These are phyloP conservation scores for Pseudogymnoascus sp. DNA, from an alignment of 2,329 filamentous ascomycete genomes.

Conservation along the genomic window DNA sequence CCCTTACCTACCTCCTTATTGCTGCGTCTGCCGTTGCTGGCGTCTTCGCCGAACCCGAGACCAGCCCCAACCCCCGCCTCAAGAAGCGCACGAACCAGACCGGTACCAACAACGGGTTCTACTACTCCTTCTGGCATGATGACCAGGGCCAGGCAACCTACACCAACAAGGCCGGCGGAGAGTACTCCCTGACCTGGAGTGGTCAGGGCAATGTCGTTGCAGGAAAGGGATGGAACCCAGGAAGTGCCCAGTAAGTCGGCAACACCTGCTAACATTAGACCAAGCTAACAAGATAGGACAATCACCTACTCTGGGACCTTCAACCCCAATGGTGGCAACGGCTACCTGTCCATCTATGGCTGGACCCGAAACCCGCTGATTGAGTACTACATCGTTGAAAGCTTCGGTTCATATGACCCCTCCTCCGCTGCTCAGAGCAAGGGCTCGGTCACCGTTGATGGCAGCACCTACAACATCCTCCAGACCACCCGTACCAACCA, in stretches of 20 bases:
- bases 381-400: slow-evolving; percentile 51
- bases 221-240: slow-evolving; percentile 40
- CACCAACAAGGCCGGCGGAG: slow-evolving; percentile 43
- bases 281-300: slow-evolving; percentile 21
- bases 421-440: slow-evolving; percentile 38
- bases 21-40: background rate
- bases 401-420: slow-evolving; percentile 43
- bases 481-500: slow-evolving; percentile 28
- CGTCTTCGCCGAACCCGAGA: background rate
- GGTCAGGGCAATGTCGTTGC: slow-evolving; percentile 38
- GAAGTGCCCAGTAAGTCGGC: slow-evolving; percentile 13
- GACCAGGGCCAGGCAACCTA: slow-evolving; percentile 40
- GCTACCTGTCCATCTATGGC: slow-evolving; percentile 46
- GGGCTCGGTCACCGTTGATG: slow-evolving; percentile 43
- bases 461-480: slow-evolving; percentile 41
- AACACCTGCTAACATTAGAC: background rate
- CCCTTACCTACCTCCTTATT: background rate
- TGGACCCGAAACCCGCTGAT: slow-evolving; percentile 45
- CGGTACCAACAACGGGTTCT: background rate
- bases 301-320: slow-evolving; percentile 36
- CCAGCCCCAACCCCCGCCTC: slow-evolving; percentile 1
- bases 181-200: slow-evolving; percentile 41
- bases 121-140: slow-evolving; percentile 42
- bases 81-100: slow-evolving; percentile 6
- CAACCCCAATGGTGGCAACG: slow-evolving; percentile 28